Conservation (phyloP, 202 grass and related monocot species). For the Schoenoplectus tabernaemontani region DNA sequence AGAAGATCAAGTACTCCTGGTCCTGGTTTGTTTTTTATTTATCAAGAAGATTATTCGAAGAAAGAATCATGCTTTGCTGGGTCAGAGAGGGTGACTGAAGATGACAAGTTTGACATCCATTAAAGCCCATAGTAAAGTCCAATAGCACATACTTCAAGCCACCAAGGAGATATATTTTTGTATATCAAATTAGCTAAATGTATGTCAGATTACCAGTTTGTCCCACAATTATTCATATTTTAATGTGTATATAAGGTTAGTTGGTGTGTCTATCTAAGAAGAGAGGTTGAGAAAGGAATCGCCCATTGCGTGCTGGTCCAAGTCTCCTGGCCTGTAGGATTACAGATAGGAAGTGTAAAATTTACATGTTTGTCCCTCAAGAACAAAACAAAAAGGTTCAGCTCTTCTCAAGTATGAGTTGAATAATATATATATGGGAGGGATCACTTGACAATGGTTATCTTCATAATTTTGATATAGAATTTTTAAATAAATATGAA, state of each 20-base stretch:
- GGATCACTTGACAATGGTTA: too few relatives aligned
- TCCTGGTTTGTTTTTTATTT: conserved; percentile 2
- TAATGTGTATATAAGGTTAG: conserved; percentile 9
- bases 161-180: conserved; percentile 3
- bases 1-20: background rate
- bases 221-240: background rate
- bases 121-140: conserved; percentile 16
- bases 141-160: conserved; percentile 15
- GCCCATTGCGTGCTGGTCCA: conserved; percentile 17
- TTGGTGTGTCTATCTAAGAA: conserved; percentile 27
- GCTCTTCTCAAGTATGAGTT: background rate
- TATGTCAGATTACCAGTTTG: background rate
- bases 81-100: conserved; percentile 23
- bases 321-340: conserved; percentile 9
- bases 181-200: background rate
- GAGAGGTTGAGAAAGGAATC: conserved; percentile 23
- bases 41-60: background rate
- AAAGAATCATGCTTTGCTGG: conserved; percentile 23
- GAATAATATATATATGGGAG: too few relatives aligned
- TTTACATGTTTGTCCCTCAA: conserved; percentile 5
- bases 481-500: too few relatives aligned
- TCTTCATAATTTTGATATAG: too few relatives aligned
- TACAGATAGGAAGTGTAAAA: background rate
- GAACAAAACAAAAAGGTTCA: background rate
- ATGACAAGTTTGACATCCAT: conserved; percentile 24